Evolutionary conservation across 2,329 filamentous ascomycete genomes (phyloP).

Genomic region (Fusarium veterinarium): DNA sequence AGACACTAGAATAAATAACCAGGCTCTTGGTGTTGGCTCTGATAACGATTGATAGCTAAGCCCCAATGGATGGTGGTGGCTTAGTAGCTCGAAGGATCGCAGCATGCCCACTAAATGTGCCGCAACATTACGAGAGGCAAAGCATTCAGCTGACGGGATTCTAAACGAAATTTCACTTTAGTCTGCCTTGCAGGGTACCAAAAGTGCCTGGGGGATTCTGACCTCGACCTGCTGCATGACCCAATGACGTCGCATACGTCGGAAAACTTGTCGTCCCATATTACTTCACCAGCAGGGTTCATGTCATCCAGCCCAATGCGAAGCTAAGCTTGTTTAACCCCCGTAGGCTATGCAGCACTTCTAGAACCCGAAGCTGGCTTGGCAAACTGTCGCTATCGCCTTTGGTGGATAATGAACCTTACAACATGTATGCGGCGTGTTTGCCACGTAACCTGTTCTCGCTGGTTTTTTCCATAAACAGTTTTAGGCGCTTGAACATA

Average conservation of each 20-base stretch:
- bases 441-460: not conserved
- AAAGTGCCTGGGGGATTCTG: not conserved
- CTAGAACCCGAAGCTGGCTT: not conserved
- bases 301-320: fast-evolving
- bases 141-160: not conserved
- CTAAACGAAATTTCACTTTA: not conserved
- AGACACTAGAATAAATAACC: not conserved
- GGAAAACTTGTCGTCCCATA: not conserved
- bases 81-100: not conserved
- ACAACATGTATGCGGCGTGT: not conserved
- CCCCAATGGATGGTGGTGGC: not conserved
- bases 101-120: not conserved
- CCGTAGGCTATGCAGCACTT: not conserved
- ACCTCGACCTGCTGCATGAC: not conserved
- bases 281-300: not conserved
- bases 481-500: no score
- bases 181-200: not conserved
- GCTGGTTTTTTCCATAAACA: no score
- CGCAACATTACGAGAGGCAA: not conserved
- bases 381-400: not conserved
- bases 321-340: not conserved
- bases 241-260: not conserved
- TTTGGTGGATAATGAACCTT: not conserved
- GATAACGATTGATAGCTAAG: not conserved
- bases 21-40: not conserved